Base-by-base conservation (phyloP, 2,329 filamentous ascomycete species). In the Trichoderma oligosporum region DNA sequence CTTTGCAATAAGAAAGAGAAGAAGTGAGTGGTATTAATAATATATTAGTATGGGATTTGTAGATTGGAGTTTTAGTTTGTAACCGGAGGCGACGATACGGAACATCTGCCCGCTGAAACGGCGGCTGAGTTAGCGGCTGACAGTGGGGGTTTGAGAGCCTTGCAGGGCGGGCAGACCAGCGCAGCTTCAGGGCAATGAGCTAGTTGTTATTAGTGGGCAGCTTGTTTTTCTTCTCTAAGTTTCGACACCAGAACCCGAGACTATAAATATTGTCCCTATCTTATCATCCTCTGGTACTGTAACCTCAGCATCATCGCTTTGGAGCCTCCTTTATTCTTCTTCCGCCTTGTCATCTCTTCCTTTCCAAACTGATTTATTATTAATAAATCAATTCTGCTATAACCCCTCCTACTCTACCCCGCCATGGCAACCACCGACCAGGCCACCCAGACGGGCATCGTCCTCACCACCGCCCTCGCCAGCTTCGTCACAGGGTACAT, bases 401-500 rank as follows among this genome's bases (percentile, higher is more conserved):
- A 47, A 33, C 18, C 12, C 46, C 48, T 25, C 45, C 24, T 27
- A 25, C 14, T 33, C 1, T 16, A 29, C 27, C 52, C 58, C 51
- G 56, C 63, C 60, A 71, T 71, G 67, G 56, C 64, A 22, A 24
- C 47, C 7, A 53, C 63, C 45, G 76, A 81, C 62, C 68, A 76
- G 33, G 61, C 70, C 54, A 66, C 76, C 49, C 73, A 76, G 45
- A 77, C 78, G 12, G 81, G 83, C 60, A 78, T 91, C 58, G 77
- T 91, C 44, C 75, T 93, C 61, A 84, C 86, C 55, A 91, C 89
- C 16, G 85, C 86, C 62, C 81, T 95, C 61, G 76, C 93, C 57
- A 82, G 87, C 61, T 85, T 89, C 63, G 70, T 94, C 54, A 82
- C 84, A 1, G 92, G 92, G 65, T 96, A 93, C 74, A 83, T 91